Percentiles rank a stretch among this genome's conserved stretches.
Conservation (phyloP, 208 protist species). For the Wallacemonas sp. region DNA sequence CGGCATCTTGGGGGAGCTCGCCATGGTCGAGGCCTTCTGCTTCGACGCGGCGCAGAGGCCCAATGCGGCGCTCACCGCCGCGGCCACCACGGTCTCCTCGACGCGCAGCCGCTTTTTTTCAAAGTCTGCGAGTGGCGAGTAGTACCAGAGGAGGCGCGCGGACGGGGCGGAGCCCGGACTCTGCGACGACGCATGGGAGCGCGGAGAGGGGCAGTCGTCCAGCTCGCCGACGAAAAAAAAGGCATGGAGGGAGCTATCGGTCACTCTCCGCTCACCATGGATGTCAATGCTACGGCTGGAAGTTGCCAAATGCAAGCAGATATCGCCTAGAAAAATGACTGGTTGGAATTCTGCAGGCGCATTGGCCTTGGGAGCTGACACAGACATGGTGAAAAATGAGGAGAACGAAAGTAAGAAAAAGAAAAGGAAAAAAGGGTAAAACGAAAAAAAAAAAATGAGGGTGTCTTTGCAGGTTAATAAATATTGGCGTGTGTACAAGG, state of each 20-base stretch:
- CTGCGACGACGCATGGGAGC: background rate
- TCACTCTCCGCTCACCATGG: slow-evolving; percentile 4
- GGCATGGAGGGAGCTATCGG: slow-evolving; percentile 31
- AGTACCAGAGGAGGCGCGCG: slow-evolving; percentile 49
- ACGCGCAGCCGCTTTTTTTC: slow-evolving; percentile 70
- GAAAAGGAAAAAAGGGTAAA: slow-evolving; percentile 1
- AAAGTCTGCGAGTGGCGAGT: slow-evolving; percentile 65
- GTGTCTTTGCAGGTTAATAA: background rate
- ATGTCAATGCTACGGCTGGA: slow-evolving; percentile 16
- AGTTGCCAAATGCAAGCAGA: background rate
- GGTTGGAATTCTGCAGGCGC: background rate
- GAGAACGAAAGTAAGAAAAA: background rate
- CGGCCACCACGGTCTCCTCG: slow-evolving; percentile 56
- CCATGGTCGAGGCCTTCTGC: background rate
- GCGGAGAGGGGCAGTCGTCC: slow-evolving; percentile 10
- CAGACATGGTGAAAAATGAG: background rate
- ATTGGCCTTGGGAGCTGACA: background rate
- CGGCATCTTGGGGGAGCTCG: slow-evolving; percentile 16
- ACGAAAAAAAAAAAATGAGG: slow-evolving; percentile 10
- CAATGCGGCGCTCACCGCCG: slow-evolving; percentile 22
- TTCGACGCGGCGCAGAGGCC: background rate
- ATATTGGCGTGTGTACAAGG: background rate
- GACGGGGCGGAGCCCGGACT: background rate
- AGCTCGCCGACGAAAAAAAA: slow-evolving; percentile 69
- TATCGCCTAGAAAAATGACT: background rate